Base-by-base conservation (phyloP, 345 rosid genomes). In the Dovyalis caffra region DNA sequence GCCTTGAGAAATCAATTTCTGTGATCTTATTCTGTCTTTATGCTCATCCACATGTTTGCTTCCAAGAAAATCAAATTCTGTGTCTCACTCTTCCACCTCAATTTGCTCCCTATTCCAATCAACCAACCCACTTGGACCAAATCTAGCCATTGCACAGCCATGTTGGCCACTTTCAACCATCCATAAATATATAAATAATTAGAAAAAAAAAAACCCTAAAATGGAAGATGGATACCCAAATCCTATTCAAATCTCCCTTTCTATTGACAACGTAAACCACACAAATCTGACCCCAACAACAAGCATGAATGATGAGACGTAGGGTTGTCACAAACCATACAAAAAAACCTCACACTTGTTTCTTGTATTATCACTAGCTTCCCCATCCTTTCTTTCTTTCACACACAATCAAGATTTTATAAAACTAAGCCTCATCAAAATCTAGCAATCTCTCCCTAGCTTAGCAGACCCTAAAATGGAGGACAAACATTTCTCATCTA, bases 311-410 rank as follows among this genome's bases (percentile, higher is more conserved):
- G 74, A 63, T 29, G 77, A 76, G 70, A 79, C 88, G 88, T 86
- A 79, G 87, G 78, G 69, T 64, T 76, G 78, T 80, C 84, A 37
- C 14, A 28, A 3, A 53, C 90, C 91, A 82, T 82, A 79, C 83
- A 86, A 69, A 43, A 70, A 45, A 63, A n/a, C 1, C 4, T 9
- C 1, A 20, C 40, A 16, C 57, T 29, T 18, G 43, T 25, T 82
- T 83, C 85, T 85, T 80, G 84, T 76, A 37, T 4, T 60, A 7
- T 28, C 49, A 65, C 53, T 73, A 5, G 31, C 84, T 86, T 81
- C 66, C 70, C 8, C 83, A 63, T 83, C 77, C 18, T 51, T n/a
- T 38, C 11, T 37, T 43, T 37, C 62, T 23, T 64, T 33, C 60
- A 14, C 69, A 69, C 62, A 78, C 16, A 69, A 16, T 33, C 23